These are phyloP conservation scores for Arabis alpina DNA, from an alignment of 345 rosid genomes.

Conservation along the genomic window DNA sequence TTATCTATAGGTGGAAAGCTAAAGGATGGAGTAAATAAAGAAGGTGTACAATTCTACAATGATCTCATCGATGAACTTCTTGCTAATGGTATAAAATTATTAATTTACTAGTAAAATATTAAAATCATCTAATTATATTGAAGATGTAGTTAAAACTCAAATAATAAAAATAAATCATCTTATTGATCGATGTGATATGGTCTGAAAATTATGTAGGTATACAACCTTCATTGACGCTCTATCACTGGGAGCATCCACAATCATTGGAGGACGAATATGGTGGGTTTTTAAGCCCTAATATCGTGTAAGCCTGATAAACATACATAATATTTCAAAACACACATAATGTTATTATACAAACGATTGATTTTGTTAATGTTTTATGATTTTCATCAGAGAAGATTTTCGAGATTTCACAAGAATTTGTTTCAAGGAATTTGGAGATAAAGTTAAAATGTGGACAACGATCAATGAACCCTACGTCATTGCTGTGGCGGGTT, in stretches of 20 bases:
- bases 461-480: constrained; percentile 56
- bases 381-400: constrained; percentile 28
- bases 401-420: constrained; percentile 53
- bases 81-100: constrained; percentile 39
- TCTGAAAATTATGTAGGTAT: constrained; percentile 36
- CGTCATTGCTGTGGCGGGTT: constrained; percentile 41
- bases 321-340: not conserved
- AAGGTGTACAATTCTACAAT: constrained; percentile 53
- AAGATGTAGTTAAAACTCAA: not conserved
- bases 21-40: constrained; percentile 54
- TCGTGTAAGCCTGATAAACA: constrained; percentile 48
- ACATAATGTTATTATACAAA: not conserved
- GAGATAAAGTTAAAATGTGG: constrained; percentile 61
- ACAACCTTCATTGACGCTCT: constrained; percentile 54
- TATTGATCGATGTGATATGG: not conserved
- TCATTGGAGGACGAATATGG: constrained; percentile 54
- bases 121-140: not conserved
- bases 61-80: constrained; percentile 58
- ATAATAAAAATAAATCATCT: not conserved
- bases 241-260: constrained; percentile 63
- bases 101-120: not conserved
- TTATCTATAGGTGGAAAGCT: constrained; percentile 38
- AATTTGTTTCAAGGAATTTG: constrained; percentile 52
- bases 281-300: constrained; percentile 50
- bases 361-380: not conserved